Base-by-base conservation (phyloP, 2,329 filamentous ascomycete genomes). In the Paradendryphiella salina region DNA sequence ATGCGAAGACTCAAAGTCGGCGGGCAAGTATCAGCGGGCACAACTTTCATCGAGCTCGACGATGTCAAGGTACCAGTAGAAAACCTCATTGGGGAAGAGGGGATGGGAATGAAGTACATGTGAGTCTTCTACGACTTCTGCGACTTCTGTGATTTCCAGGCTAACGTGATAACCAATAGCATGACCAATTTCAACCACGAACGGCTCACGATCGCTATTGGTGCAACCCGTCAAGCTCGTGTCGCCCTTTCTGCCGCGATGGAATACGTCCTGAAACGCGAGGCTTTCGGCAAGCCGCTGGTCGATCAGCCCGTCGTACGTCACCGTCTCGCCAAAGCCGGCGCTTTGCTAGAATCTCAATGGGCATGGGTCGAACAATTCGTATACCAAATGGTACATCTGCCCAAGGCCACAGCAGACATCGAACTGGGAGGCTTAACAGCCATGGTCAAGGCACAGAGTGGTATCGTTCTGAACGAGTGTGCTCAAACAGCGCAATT, bases 161-260 rank as follows among this genome's bases (percentile, higher is more conserved):
- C 48, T 51, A 34, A 51, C 18, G 6, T 10, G 2, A 17, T 20
- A 9, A 9, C 3, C 17, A 9, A 37, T 32, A 61, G 59, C 47
- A 89, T 88, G 85, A 86, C 83, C 46, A 89, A 90, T 73, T 90
- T 90, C 80, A 90, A 90, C 74, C 87, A 90, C 69, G 88, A 91
- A 70, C 82, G 87, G 0, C 76, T 90, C 9, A 79, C 79, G 13
- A 88, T 90, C 56, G 78, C 84, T 0, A 82, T 90, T 11, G 80
- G 82, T 0, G 80, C 82, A 1, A 87, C 85, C 1, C 77, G 87
- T 2, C 79, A 85, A 62, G 79, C 85, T 0, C 78, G 82, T 7
- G 83, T 87, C 2, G 85, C 83, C 1, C 74, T 88, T 1, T 72
- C 77, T 11, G 68, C 82, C 0, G 85, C 85, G 0, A 82, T 86